Evolutionary conservation across 2,329 filamentous ascomycete genomes (phyloP).

Genomic region (Nectriaceae sp.): DNA sequence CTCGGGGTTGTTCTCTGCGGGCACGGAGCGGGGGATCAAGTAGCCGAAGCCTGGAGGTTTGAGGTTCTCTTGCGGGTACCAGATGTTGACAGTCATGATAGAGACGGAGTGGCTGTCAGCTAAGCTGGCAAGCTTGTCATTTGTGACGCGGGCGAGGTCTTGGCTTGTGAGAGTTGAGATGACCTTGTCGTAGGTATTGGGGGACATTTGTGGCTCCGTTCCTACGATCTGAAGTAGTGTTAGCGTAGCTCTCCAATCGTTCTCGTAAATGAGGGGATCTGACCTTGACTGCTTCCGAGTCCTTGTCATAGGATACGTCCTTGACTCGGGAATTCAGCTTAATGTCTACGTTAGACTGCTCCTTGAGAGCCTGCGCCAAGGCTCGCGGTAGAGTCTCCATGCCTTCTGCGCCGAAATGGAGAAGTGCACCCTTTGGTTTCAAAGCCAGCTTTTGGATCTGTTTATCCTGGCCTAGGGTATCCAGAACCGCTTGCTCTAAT

Average conservation of each 20-base stretch:
- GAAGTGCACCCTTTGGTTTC: conserved; percentile 31
- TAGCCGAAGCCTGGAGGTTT: conserved; percentile 82
- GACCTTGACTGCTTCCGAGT: conserved; percentile 45
- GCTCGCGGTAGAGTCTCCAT: conserved; percentile 61
- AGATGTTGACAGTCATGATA: conserved; percentile 92
- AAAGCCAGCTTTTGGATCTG: conserved; percentile 34
- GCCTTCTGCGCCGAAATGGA: conserved; percentile 52
- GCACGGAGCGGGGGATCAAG: conserved; percentile 76
- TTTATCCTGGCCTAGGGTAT: conserved; percentile 28
- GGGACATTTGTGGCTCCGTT: conserved; percentile 5
- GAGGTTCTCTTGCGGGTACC: conserved; percentile 67
- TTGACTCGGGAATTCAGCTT: conserved; percentile 50
- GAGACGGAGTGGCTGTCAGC: conserved; percentile 65
- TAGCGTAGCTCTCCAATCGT: background rate
- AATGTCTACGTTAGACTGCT: conserved; percentile 62
- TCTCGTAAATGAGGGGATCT: conserved; percentile 5
- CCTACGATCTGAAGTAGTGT: conserved; percentile 19
- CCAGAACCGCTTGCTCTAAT: conserved; percentile 32
- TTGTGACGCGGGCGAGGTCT: conserved; percentile 41
- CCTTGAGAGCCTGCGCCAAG: conserved; percentile 51
- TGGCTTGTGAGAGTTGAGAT: conserved; percentile 64
- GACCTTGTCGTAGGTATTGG: conserved; percentile 52
- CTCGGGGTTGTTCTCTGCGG: conserved; percentile 75
- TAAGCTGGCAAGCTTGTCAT: conserved; percentile 48
- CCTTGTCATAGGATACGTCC: conserved; percentile 42